Base-by-base conservation (phyloP, 164 flowering plant species). In the Macadamia tetraphylla region DNA sequence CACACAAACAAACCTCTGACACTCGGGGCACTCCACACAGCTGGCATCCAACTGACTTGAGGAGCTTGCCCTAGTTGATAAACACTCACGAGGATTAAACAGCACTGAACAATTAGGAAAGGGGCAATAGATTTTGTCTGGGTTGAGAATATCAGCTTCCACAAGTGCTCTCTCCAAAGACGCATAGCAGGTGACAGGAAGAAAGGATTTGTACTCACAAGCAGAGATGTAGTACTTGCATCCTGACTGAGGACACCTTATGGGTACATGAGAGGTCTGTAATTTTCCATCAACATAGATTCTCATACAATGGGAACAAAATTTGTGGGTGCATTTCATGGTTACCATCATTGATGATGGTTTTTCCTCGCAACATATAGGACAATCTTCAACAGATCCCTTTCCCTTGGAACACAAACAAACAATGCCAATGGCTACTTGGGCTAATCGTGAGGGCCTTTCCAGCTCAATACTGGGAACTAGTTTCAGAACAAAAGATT, bases 221-320 rank as follows among this genome's bases (percentile, higher is more conserved):
- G 82, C 62, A 3, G 98, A 86, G 67, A 93, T 75, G 64, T 60
- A 78, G 75, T 86, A 82, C 69, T 82, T 90, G 82, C 98, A 93
- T 70, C 73, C 79, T 69, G 77, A 65, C 62, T 85, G 80, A 30
- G 97, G 98, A 73, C 98, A 93, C 70, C 81, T 83, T 66, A 93
- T 82, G 13, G 98, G 98, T 29, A 91, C 85, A 75, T 85, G 90
- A 70, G 78, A 72, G 9, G 88, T 75, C 59, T 81, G 79, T 42
- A 93, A 67, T 75, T 84, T 88, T 56, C 78, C 84, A 63, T 89
- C 85, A 46, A 88, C 87, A 65, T 93, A 89, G 1, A 80, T 81
- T 78, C 81, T 88, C 90, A 90, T 81, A 67, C 98, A 93, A 65
- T 76, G 85, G 10, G 92, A 86, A 75, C 98, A 93, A 76, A 93